Percentiles rank a stretch among this genome's conserved stretches.
phyloP scores from a whole-genome alignment of 805 yeast species.

The Candida koratica region DNA sequence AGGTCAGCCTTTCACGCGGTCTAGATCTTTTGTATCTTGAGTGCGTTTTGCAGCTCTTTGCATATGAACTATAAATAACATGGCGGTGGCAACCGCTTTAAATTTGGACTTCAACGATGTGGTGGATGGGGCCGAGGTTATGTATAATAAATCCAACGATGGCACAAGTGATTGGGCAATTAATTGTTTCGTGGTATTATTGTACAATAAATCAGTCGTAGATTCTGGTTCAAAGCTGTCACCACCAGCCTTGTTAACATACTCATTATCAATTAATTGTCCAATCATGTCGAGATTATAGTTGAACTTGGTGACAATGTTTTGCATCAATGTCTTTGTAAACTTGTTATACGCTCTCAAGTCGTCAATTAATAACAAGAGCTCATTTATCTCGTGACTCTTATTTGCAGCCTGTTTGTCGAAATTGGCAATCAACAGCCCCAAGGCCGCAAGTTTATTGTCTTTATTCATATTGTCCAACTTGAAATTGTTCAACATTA shows the following conservation, averaged over 20 bases:
- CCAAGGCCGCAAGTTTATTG: slow-evolving; percentile 7
- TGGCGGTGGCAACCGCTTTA: slow-evolving; percentile 4
- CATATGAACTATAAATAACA: slow-evolving; percentile 3
- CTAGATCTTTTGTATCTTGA: background rate
- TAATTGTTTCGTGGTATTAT: slow-evolving; percentile 10
- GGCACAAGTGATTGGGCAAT: slow-evolving; percentile 3
- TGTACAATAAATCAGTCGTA: slow-evolving; percentile 11
- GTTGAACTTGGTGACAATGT: slow-evolving; percentile 9
- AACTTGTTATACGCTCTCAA: slow-evolving; percentile 10
- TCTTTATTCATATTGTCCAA: slow-evolving; percentile 2
- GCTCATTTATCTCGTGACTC: slow-evolving; percentile 4
- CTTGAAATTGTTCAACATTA: slow-evolving; percentile 1
- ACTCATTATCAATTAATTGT: slow-evolving; percentile 10
- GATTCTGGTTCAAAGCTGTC: slow-evolving; percentile 3
- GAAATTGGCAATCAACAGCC: slow-evolving; percentile 9
- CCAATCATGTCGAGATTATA: slow-evolving; percentile 11
- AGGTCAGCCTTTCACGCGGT: background rate
- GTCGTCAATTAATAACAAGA: slow-evolving; percentile 5
- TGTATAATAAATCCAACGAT: slow-evolving; percentile 5
- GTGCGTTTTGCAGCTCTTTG: background rate
- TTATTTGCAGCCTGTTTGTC: slow-evolving; percentile 4
- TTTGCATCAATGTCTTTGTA: slow-evolving; percentile 11
- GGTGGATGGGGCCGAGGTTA: slow-evolving; percentile 1
- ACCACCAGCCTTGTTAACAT: background rate
- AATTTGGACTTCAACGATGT: background rate